These are phyloP conservation scores for Nicotiana attenuata DNA, from an alignment of 257 asterid genomes.

Conservation along the genomic window DNA sequence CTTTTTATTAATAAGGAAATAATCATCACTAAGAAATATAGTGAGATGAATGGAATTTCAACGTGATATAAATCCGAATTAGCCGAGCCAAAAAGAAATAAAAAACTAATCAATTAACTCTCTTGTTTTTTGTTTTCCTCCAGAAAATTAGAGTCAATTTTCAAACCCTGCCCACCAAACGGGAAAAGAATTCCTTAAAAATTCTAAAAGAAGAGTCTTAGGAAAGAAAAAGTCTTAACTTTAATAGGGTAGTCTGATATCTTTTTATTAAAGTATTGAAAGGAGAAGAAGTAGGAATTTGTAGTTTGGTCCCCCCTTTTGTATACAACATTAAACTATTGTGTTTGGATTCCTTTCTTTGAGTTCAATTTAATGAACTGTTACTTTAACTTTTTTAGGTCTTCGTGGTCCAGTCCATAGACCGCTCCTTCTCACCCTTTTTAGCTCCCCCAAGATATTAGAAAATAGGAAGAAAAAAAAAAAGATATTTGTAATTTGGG, in stretches of 20 bases:
- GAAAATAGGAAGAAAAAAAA: neutral
- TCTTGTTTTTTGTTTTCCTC: neutral
- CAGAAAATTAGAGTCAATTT: neutral
- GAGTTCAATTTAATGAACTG: conserved; percentile 7
- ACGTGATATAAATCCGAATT: too few species aligned
- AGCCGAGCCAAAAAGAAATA: too few species aligned
- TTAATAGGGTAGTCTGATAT: neutral
- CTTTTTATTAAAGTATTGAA: neutral
- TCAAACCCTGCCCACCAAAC: neutral
- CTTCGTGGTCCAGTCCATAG: neutral
- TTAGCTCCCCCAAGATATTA: neutral
- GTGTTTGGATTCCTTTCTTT: conserved; percentile 12
- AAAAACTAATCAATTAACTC: neutral
- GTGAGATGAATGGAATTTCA: too few species aligned
- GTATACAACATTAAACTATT: neutral
- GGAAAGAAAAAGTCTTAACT: too few species aligned
- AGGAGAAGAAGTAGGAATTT: neutral
- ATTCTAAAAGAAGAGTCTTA: neutral
- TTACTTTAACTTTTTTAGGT: neutral
- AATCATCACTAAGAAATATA: too few species aligned
- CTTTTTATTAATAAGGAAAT: neutral
- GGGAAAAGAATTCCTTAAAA: neutral
- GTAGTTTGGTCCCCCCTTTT: conserved; percentile 2
- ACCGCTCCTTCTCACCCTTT: neutral
- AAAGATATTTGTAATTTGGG: neutral